Conservation (phyloP, 1,284 basidiomycete species). For the Phlebopus sp. region DNA sequence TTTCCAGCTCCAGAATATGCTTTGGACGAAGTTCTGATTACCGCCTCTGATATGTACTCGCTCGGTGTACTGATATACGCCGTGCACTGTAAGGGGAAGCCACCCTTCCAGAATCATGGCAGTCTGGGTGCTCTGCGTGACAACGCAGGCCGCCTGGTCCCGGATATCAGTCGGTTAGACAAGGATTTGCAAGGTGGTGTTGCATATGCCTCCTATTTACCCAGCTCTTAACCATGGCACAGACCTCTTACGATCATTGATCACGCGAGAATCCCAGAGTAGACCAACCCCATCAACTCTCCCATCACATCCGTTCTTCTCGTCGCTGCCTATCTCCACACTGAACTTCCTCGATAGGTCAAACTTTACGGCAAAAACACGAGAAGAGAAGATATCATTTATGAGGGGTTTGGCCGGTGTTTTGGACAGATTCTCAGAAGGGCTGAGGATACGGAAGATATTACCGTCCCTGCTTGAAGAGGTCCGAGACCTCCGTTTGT, state of each 20-base stretch:
- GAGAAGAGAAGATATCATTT: conserved; percentile 95
- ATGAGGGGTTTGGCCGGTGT: conserved; percentile 88
- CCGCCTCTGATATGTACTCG: conserved; percentile 93
- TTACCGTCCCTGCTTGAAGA: conserved; percentile 94
- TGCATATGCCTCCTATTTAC: background rate
- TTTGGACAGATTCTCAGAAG: conserved; percentile 84
- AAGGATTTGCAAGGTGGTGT: conserved; percentile 62
- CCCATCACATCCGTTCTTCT: conserved; percentile 87
- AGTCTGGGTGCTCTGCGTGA: conserved; percentile 77
- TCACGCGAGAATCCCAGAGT: conserved; percentile 74
- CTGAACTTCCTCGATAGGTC: conserved; percentile 96
- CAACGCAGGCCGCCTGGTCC: conserved; percentile 65
- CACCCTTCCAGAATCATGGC: conserved; percentile 89
- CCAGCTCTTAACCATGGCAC: conserved; percentile 7
- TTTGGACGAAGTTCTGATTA: conserved; percentile 82
- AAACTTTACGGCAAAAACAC: conserved; percentile 89
- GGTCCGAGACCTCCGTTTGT: conserved; percentile 41
- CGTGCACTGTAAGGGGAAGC: conserved; percentile 84
- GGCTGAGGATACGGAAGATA: conserved; percentile 85
- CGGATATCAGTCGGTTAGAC: conserved; percentile 62
- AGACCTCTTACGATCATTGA: conserved; percentile 77
- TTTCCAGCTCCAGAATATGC: conserved; percentile 90
- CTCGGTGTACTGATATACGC: conserved; percentile 89
- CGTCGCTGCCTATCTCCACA: conserved; percentile 94
- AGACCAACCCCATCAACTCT: conserved; percentile 79